phyloP scores from a whole-genome alignment of 805 yeast species.

The Candida cerambycidarum region DNA sequence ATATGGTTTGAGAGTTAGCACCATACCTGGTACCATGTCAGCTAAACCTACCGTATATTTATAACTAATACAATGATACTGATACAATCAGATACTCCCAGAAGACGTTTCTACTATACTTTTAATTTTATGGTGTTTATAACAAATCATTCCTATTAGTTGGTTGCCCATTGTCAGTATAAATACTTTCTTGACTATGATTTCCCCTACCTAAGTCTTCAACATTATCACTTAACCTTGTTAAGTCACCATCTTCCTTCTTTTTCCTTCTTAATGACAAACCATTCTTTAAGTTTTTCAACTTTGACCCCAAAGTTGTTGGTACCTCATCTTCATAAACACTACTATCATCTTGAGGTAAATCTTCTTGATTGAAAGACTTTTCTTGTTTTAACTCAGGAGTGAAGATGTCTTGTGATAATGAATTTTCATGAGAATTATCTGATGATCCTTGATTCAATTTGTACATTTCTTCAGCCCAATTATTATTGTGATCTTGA shows the following conservation, averaged over 20 bases:
- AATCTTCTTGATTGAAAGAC: slow-evolving; percentile 11
- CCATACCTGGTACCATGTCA: no score
- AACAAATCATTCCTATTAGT: slow-evolving; percentile 27
- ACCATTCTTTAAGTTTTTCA: slow-evolving; percentile 39
- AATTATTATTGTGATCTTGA: slow-evolving; percentile 69
- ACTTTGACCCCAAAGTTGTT: slow-evolving; percentile 37
- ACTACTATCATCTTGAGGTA: slow-evolving; percentile 10
- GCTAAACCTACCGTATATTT: not conserved
- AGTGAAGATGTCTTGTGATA: slow-evolving; percentile 24
- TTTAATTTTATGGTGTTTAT: not conserved
- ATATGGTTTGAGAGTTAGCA: no score
- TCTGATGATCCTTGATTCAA: slow-evolving; percentile 22
- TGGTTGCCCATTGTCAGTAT: slow-evolving; percentile 20
- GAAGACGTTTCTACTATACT: not conserved
- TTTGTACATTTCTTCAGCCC: slow-evolving; percentile 68
- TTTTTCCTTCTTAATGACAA: slow-evolving; percentile 34
- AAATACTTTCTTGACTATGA: slow-evolving; percentile 25
- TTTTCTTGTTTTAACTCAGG: slow-evolving; percentile 32
- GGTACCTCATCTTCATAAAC: slow-evolving; percentile 12
- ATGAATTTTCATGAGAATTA: slow-evolving; percentile 20
- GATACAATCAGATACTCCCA: not conserved
- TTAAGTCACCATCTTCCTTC: slow-evolving; percentile 13
- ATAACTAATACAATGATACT: not conserved
- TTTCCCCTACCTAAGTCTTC: slow-evolving; percentile 17
- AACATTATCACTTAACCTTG: slow-evolving; percentile 29